Percentiles rank a stretch among this genome's conserved stretches.
Conservation (phyloP, 768 basidiomycete genomes). For the Pleurotus djamor region DNA sequence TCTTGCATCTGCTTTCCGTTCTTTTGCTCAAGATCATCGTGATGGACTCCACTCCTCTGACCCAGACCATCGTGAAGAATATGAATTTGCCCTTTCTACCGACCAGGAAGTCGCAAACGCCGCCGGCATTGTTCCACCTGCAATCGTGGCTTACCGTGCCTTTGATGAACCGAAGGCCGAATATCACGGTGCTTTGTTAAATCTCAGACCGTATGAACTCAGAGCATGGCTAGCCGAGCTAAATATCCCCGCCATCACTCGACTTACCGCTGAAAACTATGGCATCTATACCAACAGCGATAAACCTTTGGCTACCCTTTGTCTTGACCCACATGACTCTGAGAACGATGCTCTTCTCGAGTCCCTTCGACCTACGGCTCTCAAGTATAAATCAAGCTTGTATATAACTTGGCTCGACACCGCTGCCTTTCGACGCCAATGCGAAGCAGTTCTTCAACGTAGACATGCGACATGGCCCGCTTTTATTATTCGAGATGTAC, state of each 20-base stretch:
- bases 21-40: constrained; percentile 54
- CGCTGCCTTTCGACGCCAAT: constrained; percentile 92
- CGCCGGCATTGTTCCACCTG: constrained; percentile 76
- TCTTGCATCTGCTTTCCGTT: constrained; percentile 72
- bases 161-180: constrained; percentile 83
- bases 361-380: constrained; percentile 71
- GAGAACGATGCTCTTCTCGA: constrained; percentile 65
- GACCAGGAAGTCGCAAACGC: constrained; percentile 67
- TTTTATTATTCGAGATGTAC: constrained; percentile 89
- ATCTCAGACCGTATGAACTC: constrained; percentile 58
- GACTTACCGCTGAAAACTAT: constrained; percentile 95
- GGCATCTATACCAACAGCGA: constrained; percentile 73
- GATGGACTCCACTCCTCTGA: too few species aligned
- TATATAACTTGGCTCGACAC: constrained; percentile 99
- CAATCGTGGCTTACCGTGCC: constrained; percentile 87
- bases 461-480: constrained; percentile 85
- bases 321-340: constrained; percentile 77
- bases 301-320: constrained; percentile 93
- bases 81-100: constrained; percentile 85
- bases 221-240: constrained; percentile 80
- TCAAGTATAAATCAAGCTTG: constrained; percentile 78
- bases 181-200: constrained; percentile 63
- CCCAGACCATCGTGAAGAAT: constrained; percentile 80
- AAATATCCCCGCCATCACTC: constrained; percentile 84
- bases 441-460: constrained; percentile 83